Conservation (phyloP, 768 basidiomycete genomes). For the Termitomyces sp. region DNA sequence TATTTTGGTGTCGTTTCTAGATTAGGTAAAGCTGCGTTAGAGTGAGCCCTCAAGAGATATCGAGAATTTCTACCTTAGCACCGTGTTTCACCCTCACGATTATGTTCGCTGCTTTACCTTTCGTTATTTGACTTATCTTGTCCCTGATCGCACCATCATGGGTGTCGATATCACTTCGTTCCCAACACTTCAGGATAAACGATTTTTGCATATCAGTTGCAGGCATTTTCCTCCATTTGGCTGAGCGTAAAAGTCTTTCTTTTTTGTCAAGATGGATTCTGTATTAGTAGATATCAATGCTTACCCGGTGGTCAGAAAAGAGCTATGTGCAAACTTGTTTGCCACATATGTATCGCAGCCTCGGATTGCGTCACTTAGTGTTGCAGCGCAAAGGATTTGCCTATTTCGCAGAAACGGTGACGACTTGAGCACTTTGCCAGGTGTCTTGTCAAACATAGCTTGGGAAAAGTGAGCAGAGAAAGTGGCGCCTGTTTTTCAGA, state of each 20-base stretch:
- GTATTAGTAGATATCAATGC: neutral
- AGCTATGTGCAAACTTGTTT: slow-evolving; percentile 48
- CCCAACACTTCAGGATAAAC: slow-evolving; percentile 51
- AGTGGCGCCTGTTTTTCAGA: slow-evolving; percentile 12
- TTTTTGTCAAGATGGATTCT: neutral
- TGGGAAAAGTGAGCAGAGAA: slow-evolving; percentile 54
- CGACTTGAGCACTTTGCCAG: slow-evolving; percentile 36
- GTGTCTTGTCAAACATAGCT: slow-evolving; percentile 36
- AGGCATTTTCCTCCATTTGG: slow-evolving; percentile 57
- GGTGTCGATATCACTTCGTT: slow-evolving; percentile 14
- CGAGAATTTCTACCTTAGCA: slow-evolving; percentile 43
- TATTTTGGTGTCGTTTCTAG: slow-evolving; percentile 55
- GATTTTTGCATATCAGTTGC: slow-evolving; percentile 58
- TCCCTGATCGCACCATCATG: slow-evolving; percentile 16
- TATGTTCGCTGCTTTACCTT: slow-evolving; percentile 76
- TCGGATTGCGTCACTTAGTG: slow-evolving; percentile 53
- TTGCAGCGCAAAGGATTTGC: slow-evolving; percentile 45
- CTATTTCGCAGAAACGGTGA: slow-evolving; percentile 52
- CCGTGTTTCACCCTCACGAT: slow-evolving; percentile 76
- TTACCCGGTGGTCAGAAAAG: slow-evolving; percentile 38
- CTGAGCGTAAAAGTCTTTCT: slow-evolving; percentile 52
- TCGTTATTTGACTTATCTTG: slow-evolving; percentile 46
- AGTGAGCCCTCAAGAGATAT: neutral
- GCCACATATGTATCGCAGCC: slow-evolving; percentile 66
- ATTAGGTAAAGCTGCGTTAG: slow-evolving; percentile 1